Base-by-base conservation (phyloP, 768 basidiomycete species). In the Gelatoporia subvermispora region DNA sequence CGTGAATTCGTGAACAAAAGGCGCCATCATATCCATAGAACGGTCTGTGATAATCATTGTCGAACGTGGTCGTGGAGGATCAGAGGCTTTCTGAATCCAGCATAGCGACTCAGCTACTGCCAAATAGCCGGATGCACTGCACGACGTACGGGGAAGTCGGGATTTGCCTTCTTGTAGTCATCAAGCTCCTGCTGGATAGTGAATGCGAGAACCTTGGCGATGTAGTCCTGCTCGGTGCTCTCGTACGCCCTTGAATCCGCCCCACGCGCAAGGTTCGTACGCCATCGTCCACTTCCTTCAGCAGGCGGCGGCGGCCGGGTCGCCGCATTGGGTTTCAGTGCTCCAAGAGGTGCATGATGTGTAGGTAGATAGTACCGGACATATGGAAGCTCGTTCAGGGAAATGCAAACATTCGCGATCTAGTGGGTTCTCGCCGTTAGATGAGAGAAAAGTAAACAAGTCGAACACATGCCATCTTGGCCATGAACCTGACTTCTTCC, bases 1-100 rank as follows among this genome's bases (percentile, higher is more conserved):
- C 18, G 95, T 98, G 63, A 99, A 99, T 62, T 98, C 96, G 64
- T 99, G 96, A 31, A 96, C 64, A 51, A 97, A 79, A 1, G 96
- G 96, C 2, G 92, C 86, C 21, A 88, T 62, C 58, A 84, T 83
- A 66, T 99, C 96, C 86, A 99, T 92, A 3, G 93, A 79, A n/a
- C 96, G 84, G 67, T 99, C 96, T 4, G 93, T 94, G 51, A 99
- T 86, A 60, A 98, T 77, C 35, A 98, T 71, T 15, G 91, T 88
- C 3, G 79, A 84, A 48, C 87, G 81, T 11, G 87, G 85, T 51
- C 93, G 70, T 58, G 46, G 45, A 38, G 41, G 54, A 44, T 84
- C 84, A 35, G 68, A 55, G 21, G 65, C 54, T 77, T 81, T 83
- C 80, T 84, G 52, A 20, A 53, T 46, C 40, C 52, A n/a, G n/a